These are phyloP conservation scores for Ascomycota sp. DNA, from an alignment of 2,329 filamentous ascomycete genomes.

Conservation along the genomic window DNA sequence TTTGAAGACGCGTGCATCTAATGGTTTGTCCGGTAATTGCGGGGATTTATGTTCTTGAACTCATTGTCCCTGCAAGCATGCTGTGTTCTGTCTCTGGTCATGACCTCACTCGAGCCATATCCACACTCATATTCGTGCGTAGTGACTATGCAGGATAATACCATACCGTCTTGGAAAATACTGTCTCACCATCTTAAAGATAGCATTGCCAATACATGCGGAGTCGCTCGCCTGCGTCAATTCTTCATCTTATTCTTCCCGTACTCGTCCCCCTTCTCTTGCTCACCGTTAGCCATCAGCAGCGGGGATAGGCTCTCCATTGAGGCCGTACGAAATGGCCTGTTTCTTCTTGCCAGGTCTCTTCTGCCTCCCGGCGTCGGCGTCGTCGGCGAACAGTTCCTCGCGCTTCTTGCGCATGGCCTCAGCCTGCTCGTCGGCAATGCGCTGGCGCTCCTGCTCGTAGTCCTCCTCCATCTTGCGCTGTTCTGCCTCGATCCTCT, in stretches of 20 bases:
- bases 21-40: no score
- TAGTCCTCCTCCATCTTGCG: conserved; percentile 23
- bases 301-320: conserved; percentile 14
- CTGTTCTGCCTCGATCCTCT: conserved; percentile 34
- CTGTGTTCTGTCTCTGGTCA: no score
- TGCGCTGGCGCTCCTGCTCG: conserved; percentile 20
- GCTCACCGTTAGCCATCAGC: conserved; percentile 1
- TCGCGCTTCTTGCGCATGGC: conserved; percentile 26
- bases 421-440: conserved; percentile 25
- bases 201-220: no score
- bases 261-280: not conserved
- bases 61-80: no score
- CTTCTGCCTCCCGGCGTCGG: conserved; percentile 4
- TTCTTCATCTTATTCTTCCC: not conserved
- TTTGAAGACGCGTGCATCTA: no score
- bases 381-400: conserved; percentile 24
- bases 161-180: no score
- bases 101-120: no score
- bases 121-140: no score
- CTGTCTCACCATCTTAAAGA: no score
- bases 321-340: conserved; percentile 15
- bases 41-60: no score
- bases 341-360: conserved; percentile 12
- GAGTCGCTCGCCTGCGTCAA: no score
- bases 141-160: no score